A percentile compares a stretch with the other conserved stretches of the same genome.
Conservation (phyloP, 225 moss, liverwort and hornwort species). For the Straminergon stramineum region DNA sequence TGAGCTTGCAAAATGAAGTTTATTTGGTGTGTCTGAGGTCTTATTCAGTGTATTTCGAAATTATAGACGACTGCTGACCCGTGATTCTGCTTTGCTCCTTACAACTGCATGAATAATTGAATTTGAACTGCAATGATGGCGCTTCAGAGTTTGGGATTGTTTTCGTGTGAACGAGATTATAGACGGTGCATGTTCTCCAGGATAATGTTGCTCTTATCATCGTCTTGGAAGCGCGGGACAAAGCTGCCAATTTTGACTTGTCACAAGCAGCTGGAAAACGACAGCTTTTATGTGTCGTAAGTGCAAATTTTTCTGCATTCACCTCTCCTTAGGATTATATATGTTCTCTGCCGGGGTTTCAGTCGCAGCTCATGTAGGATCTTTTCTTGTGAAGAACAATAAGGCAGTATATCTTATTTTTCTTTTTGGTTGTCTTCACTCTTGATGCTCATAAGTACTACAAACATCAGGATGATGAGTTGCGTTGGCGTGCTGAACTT, state of each 20-base stretch:
- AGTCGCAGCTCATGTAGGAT: background rate
- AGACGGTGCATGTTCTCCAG: background rate
- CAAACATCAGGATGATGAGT: background rate
- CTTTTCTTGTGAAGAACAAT: background rate
- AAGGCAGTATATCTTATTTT: background rate
- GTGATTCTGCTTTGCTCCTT: background rate
- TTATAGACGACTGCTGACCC: background rate
- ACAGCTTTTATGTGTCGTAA: conserved; percentile 76
- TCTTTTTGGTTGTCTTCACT: background rate
- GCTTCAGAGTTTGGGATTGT: background rate
- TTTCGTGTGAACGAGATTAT: background rate
- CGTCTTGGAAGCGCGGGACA: conserved; percentile 61
- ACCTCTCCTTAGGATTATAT: background rate
- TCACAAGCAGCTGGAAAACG: conserved; percentile 25
- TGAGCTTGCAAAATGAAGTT: background rate
- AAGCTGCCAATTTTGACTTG: conserved; percentile 20
- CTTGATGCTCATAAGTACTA: background rate
- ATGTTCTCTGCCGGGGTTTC: background rate
- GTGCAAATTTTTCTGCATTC: background rate
- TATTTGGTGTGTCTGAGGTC: background rate
- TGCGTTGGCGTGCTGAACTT: background rate
- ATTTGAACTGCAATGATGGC: background rate
- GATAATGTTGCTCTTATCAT: conserved; percentile 86
- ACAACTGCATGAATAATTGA: background rate
- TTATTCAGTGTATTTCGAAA: background rate